Conservation (phyloP, 805 yeast species). For the Scheffersomyces lignosus region DNA sequence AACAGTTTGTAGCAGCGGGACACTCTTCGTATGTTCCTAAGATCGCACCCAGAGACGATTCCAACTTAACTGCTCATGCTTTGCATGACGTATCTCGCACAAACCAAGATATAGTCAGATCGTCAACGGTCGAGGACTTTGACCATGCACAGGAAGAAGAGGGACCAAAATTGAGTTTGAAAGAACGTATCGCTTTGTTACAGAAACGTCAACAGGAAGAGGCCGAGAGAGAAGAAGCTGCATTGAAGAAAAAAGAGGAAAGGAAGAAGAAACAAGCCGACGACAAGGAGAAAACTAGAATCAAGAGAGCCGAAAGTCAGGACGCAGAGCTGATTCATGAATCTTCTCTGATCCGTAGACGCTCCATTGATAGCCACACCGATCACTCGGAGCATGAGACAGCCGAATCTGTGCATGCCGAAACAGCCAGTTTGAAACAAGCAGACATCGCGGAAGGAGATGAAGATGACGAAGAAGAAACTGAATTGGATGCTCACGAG, state of each 20-base stretch:
- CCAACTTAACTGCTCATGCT: constrained; percentile 29
- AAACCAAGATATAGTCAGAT: constrained; percentile 25
- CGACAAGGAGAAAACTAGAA: constrained; percentile 24
- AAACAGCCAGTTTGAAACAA: no score
- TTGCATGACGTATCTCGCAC: constrained; percentile 23
- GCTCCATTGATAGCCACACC: constrained; percentile 2
- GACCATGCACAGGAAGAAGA: constrained; percentile 43
- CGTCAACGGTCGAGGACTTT: constrained; percentile 17
- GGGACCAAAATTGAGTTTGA: constrained; percentile 75
- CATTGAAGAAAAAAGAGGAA: constrained; percentile 51
- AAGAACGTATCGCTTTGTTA: constrained; percentile 81
- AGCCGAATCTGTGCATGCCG: no score
- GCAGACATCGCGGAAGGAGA: constrained; percentile 7
- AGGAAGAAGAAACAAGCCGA: constrained; percentile 45
- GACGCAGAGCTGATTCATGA: constrained; percentile 2
- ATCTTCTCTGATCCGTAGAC: no score
- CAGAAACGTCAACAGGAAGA: constrained; percentile 83
- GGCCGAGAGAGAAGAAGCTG: constrained; percentile 67
- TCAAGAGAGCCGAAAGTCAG: constrained; percentile 9
- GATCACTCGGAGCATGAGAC: background rate
- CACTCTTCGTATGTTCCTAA: constrained; percentile 62
- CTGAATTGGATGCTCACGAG: no score
- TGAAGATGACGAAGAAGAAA: constrained; percentile 15
- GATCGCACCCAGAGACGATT: constrained; percentile 40
- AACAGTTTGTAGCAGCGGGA: constrained; percentile 55